Percentiles rank a stretch among this genome's conserved stretches.
Evolutionary conservation across 2,329 filamentous ascomycete genomes (phyloP).

Genomic region (Penicillium hesseltinei): DNA sequence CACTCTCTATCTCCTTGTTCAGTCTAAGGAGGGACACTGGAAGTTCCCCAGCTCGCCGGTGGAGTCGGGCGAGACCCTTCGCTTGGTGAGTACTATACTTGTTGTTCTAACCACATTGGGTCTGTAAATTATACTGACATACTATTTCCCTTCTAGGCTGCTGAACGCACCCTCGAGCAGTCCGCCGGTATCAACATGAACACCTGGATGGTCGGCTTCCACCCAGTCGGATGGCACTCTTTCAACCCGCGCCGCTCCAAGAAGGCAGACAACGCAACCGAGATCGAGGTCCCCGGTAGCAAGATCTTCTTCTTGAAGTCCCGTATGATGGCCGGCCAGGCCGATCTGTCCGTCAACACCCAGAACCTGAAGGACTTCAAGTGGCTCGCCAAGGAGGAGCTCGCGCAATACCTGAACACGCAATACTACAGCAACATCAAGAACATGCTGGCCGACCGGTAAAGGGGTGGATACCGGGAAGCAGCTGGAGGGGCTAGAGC

Average conservation of each 20-base stretch:
- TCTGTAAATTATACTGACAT: slow-evolving; percentile 8
- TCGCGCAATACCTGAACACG: slow-evolving; percentile 62
- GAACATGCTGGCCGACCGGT: slow-evolving; percentile 82
- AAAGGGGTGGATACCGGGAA: slow-evolving; percentile 22
- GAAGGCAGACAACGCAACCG: slow-evolving; percentile 36
- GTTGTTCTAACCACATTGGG: neutral
- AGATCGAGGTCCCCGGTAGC: slow-evolving; percentile 57
- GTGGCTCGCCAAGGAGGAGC: slow-evolving; percentile 90
- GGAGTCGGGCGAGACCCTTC: slow-evolving; percentile 69
- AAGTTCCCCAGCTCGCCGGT: slow-evolving; percentile 75
- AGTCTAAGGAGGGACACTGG: slow-evolving; percentile 69
- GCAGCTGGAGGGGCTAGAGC: neutral
- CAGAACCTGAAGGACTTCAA: slow-evolving; percentile 78
- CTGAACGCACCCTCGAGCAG: slow-evolving; percentile 72
- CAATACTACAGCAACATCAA: slow-evolving; percentile 73
- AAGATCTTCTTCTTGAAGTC: slow-evolving; percentile 97
- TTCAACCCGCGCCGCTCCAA: slow-evolving; percentile 47
- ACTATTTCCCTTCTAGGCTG: slow-evolving; percentile 59
- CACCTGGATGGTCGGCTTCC: slow-evolving; percentile 92
- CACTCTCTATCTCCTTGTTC: slow-evolving; percentile 85
- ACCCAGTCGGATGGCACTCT: slow-evolving; percentile 78
- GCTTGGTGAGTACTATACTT: slow-evolving; percentile 64
- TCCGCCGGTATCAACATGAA: slow-evolving; percentile 94
- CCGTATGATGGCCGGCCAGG: slow-evolving; percentile 96
- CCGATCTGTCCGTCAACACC: slow-evolving; percentile 69